phyloP scores from a whole-genome alignment of 129 eudicot genomes.

The Cynara cardunculus region DNA sequence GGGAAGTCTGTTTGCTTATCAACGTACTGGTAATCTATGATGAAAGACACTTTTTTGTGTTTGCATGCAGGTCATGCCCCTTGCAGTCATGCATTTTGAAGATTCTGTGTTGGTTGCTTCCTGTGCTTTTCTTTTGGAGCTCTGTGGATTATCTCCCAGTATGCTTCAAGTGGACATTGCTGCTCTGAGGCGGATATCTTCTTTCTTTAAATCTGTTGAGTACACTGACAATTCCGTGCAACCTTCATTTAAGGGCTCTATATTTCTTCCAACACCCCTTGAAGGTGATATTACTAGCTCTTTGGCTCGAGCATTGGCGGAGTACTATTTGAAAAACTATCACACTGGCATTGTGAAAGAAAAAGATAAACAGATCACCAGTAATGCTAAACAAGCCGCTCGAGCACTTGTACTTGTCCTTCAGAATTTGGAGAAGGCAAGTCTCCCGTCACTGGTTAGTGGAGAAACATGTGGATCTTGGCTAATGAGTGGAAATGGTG shows the following conservation, averaged over 20 bases:
- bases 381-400: slow-evolving; percentile 37
- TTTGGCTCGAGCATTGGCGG: slow-evolving; percentile 86
- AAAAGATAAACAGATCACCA: slow-evolving; percentile 30
- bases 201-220: slow-evolving; percentile 58
- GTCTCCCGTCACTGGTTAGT: slow-evolving; percentile 55
- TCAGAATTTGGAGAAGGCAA: slow-evolving; percentile 88
- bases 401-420: slow-evolving; percentile 76
- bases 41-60: neutral
- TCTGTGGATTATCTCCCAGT: slow-evolving; percentile 84
- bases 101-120: slow-evolving; percentile 83
- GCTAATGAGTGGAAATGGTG: slow-evolving; percentile 73
- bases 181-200: slow-evolving; percentile 79
- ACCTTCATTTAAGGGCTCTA: slow-evolving; percentile 48
- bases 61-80: slow-evolving; percentile 63
- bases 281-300: slow-evolving; percentile 78
- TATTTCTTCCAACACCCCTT: slow-evolving; percentile 36
- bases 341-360: slow-evolving; percentile 31
- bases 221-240: slow-evolving; percentile 31
- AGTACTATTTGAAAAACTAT: slow-evolving; percentile 60
- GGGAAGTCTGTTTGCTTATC: neutral
- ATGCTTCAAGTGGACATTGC: slow-evolving; percentile 77
- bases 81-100: slow-evolving; percentile 82
- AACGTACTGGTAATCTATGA: neutral
- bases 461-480: slow-evolving; percentile 88
- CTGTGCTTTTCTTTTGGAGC: slow-evolving; percentile 85